These are phyloP conservation scores for Ogataea sp. DNA, from an alignment of 805 yeast genomes.

Conservation along the genomic window DNA sequence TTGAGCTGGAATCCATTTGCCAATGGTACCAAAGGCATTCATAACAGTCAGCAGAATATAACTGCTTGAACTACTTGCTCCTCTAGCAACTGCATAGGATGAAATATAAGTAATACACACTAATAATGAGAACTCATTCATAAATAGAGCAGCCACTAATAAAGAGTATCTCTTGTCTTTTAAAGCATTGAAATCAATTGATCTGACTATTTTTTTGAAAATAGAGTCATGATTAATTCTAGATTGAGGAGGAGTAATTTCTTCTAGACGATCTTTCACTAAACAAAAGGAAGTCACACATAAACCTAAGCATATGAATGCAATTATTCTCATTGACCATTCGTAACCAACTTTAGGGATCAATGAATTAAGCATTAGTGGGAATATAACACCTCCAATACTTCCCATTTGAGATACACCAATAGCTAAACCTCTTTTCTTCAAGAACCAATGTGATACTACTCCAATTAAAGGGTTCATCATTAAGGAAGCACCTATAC, in stretches of 20 bases:
- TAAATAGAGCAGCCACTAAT: conserved; percentile 33
- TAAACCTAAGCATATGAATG: conserved; percentile 35
- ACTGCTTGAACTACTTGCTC: conserved; percentile 33
- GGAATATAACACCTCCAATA: conserved; percentile 44
- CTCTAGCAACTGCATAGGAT: conserved; percentile 43
- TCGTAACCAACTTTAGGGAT: conserved; percentile 41
- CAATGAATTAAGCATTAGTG: conserved; percentile 40
- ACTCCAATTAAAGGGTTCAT: conserved; percentile 56
- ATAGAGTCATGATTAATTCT: conserved; percentile 10
- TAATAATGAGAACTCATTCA: conserved; percentile 39
- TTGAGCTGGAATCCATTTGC: conserved; percentile 25
- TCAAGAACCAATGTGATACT: conserved; percentile 58
- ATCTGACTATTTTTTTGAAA: conserved; percentile 13
- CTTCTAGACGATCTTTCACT: conserved; percentile 32
- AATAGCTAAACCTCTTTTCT: conserved; percentile 49
- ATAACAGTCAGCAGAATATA: conserved; percentile 39
- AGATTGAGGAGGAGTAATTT: conserved; percentile 13
- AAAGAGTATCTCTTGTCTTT: conserved; percentile 28
- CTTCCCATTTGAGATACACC: conserved; percentile 44
- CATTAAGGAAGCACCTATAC: conserved; percentile 52
- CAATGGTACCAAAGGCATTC: conserved; percentile 35
- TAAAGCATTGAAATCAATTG: conserved; percentile 32
- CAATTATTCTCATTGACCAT: conserved; percentile 50
- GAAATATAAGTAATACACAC: conserved; percentile 42
- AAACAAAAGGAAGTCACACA: conserved; percentile 27